A percentile compares a stretch with the other conserved stretches of the same genome.
These are phyloP conservation scores for Blastocystis sp. DNA, from an alignment of 352 stramenopile genomes.

Conservation along the genomic window DNA sequence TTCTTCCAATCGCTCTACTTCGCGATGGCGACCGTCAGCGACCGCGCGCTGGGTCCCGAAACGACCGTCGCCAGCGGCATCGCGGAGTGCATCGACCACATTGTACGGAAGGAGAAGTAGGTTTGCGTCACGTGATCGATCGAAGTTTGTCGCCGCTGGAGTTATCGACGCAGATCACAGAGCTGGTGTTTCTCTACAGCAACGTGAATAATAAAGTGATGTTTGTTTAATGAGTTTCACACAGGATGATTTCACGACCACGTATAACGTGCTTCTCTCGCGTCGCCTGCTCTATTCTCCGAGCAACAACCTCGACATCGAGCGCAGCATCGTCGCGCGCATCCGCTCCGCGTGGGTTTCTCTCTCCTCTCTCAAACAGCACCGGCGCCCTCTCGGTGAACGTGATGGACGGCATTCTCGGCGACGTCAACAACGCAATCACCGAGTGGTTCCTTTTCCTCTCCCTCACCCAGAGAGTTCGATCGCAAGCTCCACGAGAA, in stretches of 20 bases:
- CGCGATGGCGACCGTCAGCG: background rate
- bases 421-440: background rate
- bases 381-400: background rate
- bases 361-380: background rate
- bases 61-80: background rate
- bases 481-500: background rate
- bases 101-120: background rate
- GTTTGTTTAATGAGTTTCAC: background rate
- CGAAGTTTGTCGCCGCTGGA: background rate
- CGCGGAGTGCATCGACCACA: constrained; percentile 24
- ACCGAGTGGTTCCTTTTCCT: background rate
- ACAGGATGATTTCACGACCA: constrained; percentile 4
- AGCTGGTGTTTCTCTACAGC: background rate
- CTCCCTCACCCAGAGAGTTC: background rate
- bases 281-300: background rate
- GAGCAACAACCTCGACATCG: background rate
- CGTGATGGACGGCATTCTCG: constrained; percentile 14
- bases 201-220: background rate
- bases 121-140: background rate
- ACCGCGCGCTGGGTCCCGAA: background rate
- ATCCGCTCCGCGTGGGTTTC: background rate
- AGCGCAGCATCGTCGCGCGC: background rate
- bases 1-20: constrained; percentile 18
- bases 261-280: constrained; percentile 7
- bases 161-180: background rate